These are phyloP conservation scores for Globisporangium cederbergense DNA, from an alignment of 352 stramenopile species.

Conservation along the genomic window DNA sequence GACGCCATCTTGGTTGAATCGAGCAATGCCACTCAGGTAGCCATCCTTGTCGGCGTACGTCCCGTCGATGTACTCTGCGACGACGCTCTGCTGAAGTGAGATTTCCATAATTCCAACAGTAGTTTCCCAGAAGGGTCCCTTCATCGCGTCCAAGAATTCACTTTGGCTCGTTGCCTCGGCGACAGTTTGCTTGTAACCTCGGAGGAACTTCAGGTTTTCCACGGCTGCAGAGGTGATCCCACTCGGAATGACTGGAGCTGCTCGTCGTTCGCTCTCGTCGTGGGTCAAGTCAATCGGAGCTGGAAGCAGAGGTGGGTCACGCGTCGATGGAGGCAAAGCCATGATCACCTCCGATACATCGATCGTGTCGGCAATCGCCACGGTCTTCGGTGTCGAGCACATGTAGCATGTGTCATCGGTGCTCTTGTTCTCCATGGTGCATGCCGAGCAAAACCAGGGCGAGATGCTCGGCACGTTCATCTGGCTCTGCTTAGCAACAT, in stretches of 20 bases:
- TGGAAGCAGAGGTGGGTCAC: slow-evolving; percentile 21
- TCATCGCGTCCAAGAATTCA: slow-evolving; percentile 26
- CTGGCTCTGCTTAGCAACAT: slow-evolving; percentile 32
- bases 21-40: slow-evolving; percentile 51
- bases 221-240: slow-evolving; percentile 23
- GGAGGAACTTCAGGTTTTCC: slow-evolving; percentile 42
- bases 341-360: slow-evolving; percentile 30
- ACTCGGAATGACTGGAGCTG: slow-evolving; percentile 7
- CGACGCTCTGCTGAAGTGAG: slow-evolving; percentile 33
- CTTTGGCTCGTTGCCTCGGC: slow-evolving; percentile 32
- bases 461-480: slow-evolving; percentile 11
- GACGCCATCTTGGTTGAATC: slow-evolving; percentile 37
- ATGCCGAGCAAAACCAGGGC: slow-evolving; percentile 59
- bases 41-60: slow-evolving; percentile 73
- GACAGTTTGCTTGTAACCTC: slow-evolving; percentile 48
- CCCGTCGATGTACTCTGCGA: slow-evolving; percentile 70
- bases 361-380: slow-evolving; percentile 41
- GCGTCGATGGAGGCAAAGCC: slow-evolving; percentile 27
- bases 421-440: slow-evolving; percentile 78
- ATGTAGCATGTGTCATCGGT: slow-evolving; percentile 59
- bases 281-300: slow-evolving; percentile 39
- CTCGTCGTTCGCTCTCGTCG: slow-evolving; percentile 11
- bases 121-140: slow-evolving; percentile 61
- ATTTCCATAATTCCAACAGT: slow-evolving; percentile 60
- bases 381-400: slow-evolving; percentile 47